These are phyloP conservation scores for Nitzschia inconspicua DNA, from an alignment of 108 stramenopile species.

Conservation along the genomic window DNA sequence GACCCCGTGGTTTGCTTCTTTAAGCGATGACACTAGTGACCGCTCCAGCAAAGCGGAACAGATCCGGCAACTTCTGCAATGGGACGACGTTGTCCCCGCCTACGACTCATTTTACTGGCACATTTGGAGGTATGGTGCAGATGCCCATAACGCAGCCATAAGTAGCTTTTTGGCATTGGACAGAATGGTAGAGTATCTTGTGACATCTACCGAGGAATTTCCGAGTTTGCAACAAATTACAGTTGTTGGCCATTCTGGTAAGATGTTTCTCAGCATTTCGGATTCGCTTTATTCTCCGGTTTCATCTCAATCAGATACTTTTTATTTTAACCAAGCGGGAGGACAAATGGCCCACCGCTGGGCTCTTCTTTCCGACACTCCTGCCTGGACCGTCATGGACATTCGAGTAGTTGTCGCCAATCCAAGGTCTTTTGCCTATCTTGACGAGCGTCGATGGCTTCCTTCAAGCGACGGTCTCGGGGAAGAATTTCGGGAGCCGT, in stretches of 20 bases:
- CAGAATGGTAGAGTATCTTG: slow-evolving; percentile 46
- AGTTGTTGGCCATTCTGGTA: slow-evolving; percentile 68
- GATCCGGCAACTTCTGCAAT: slow-evolving; percentile 20
- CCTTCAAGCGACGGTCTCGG: no score
- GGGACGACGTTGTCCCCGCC: slow-evolving; percentile 37
- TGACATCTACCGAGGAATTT: slow-evolving; percentile 16
- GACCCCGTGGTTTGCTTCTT: slow-evolving; percentile 68
- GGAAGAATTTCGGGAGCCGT: slow-evolving; percentile 20
- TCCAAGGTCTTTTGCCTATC: slow-evolving; percentile 72
- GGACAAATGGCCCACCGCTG: slow-evolving; percentile 82
- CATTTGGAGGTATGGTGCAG: slow-evolving; percentile 81
- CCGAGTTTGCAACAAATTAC: slow-evolving; percentile 53
- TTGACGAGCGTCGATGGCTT: slow-evolving; percentile 61
- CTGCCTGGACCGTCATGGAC: slow-evolving; percentile 16
- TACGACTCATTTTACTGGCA: slow-evolving; percentile 37
- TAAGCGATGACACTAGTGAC: slow-evolving; percentile 25
- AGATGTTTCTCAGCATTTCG: no score
- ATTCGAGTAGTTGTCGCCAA: slow-evolving; percentile 73
- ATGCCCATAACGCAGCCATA: slow-evolving; percentile 47
- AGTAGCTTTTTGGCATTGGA: slow-evolving; percentile 80
- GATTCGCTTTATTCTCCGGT: not conserved
- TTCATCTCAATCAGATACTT: not conserved
- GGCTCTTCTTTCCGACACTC: slow-evolving; percentile 64
- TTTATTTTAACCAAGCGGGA: slow-evolving; percentile 40
- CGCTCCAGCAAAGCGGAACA: not conserved